These are phyloP conservation scores for Pelagomonas calceolata DNA, from an alignment of 108 stramenopile genomes.

Conservation along the genomic window DNA sequence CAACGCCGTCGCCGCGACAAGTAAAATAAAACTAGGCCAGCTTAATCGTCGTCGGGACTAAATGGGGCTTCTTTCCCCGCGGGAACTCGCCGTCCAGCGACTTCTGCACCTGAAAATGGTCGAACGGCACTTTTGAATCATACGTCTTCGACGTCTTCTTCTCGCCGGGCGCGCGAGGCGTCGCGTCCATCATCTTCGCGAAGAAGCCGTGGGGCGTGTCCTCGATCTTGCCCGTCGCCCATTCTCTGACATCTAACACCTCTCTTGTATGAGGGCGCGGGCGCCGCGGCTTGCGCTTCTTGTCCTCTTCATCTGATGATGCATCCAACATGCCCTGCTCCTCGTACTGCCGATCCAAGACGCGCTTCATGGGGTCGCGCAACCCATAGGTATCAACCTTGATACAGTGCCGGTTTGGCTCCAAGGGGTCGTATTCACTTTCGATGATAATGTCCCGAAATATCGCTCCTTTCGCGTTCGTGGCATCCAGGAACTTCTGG, in stretches of 20 bases:
- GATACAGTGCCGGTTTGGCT: conserved; percentile 14
- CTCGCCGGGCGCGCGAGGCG: neutral
- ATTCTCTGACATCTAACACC: conserved; percentile 16
- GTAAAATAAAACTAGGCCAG: no score
- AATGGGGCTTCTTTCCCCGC: conserved; percentile 8
- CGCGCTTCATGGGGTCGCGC: conserved; percentile 15
- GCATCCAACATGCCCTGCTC: conserved; percentile 3
- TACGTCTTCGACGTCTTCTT: conserved; percentile 1
- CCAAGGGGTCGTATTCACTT: conserved; percentile 18
- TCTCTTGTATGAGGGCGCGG: conserved; percentile 3
- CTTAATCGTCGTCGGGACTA: no score
- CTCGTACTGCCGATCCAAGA: neutral
- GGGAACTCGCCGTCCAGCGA: conserved; percentile 23
- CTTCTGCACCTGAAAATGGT: conserved; percentile 12
- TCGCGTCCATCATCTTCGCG: conserved; percentile 26
- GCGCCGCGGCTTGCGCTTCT: neutral
- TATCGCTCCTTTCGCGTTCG: conserved; percentile 31
- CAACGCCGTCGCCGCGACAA: no score
- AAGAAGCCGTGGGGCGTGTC: conserved; percentile 37
- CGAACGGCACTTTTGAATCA: conserved; percentile 11
- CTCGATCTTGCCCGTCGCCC: conserved; percentile 39
- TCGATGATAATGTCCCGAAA: conserved; percentile 42
- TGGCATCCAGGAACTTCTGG: conserved; percentile 27
- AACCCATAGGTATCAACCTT: conserved; percentile 6
- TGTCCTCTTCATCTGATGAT: neutral